Conservation (phyloP, 2,329 filamentous ascomycete genomes). For the Aspergillus niger region DNA sequence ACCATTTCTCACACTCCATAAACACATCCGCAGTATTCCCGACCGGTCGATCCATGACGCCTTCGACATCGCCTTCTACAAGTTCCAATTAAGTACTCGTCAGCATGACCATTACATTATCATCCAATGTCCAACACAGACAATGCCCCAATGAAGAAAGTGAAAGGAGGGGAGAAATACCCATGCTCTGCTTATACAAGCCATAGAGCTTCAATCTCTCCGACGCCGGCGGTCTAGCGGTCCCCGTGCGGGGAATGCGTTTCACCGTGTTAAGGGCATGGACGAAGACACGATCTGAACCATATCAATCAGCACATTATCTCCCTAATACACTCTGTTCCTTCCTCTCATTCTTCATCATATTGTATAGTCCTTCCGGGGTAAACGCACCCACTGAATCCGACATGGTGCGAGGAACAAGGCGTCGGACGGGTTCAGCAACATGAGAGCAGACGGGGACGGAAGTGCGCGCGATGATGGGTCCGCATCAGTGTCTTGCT, state of each 20-base stretch:
- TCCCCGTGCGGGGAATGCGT: slow-evolving; percentile 91
- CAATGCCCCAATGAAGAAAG: neutral
- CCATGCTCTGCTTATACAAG: slow-evolving; percentile 97
- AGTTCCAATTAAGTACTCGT: neutral
- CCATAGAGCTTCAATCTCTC: slow-evolving; percentile 94
- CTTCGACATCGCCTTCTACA: slow-evolving; percentile 86
- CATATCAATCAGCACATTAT: neutral
- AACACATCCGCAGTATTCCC: slow-evolving; percentile 54
- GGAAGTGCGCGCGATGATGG: neutral
- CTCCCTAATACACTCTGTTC: no score
- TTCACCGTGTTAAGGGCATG: slow-evolving; percentile 99
- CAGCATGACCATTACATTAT: neutral
- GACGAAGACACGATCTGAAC: slow-evolving; percentile 93
- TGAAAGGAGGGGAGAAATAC: slow-evolving; percentile 36
- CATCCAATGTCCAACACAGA: neutral
- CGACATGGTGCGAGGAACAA: slow-evolving; percentile 40
- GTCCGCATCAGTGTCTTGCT: no score
- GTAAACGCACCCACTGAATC: slow-evolving; percentile 48
- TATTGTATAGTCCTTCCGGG: no score
- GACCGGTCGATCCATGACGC: slow-evolving; percentile 82
- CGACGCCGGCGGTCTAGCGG: slow-evolving; percentile 78
- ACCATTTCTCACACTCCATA: slow-evolving; percentile 68
- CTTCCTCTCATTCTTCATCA: no score
- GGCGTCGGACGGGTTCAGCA: slow-evolving; percentile 27
- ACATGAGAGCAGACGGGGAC: slow-evolving; percentile 1